Evolutionary conservation across 2,329 filamentous ascomycete species (phyloP), one percentile per base, ranked within the genome.

Genomic region (Calonectria ilicicola): DNA sequence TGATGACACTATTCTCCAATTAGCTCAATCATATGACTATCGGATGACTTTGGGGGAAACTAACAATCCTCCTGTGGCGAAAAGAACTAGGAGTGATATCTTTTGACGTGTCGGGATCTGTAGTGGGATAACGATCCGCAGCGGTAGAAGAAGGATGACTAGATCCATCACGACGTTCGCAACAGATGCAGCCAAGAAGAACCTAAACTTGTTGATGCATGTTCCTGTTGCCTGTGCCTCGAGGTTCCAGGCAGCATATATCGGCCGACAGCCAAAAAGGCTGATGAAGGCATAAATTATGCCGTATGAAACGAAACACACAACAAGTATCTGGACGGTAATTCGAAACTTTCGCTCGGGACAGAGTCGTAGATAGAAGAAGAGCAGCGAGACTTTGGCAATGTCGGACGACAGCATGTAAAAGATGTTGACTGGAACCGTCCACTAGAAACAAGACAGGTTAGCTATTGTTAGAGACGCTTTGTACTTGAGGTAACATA

Each of bases 331-430:
- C 10, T 60, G 53, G 32, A 60, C 53, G 3, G 35, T 60, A 14
- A 71, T 70, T 6, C 76, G 77, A 2, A 76, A 78, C 15, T 40
- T 75, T 49, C 72, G 49, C 40, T 78, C 75, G 40, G 77, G 77
- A 3, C 75, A 78, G 0, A 78, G 67, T 0, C 76, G 75, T 1
- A 78, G 69, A 17, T 78, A 78, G 46, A 78, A 78, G 42, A 77
- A 78, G 15, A 78, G 72, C 2, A 78, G 65, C 0, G 77, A 78
- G 15, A 78, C 76, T 23, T 78, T 78, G 42, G 77, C 77, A 5
- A 78, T 56, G 10, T 78, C 76, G 3, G 77, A 78, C 0, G 76
- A 76, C 1, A 78, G 49, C 76, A 78, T 78, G 60, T 78, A 78
- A 23, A 78, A 78, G 46, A 78, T 78, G 27, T 78, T 78, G 70